phyloP scores from a whole-genome alignment of 75 land plant species.

The Chamaecyparis obtusa region DNA sequence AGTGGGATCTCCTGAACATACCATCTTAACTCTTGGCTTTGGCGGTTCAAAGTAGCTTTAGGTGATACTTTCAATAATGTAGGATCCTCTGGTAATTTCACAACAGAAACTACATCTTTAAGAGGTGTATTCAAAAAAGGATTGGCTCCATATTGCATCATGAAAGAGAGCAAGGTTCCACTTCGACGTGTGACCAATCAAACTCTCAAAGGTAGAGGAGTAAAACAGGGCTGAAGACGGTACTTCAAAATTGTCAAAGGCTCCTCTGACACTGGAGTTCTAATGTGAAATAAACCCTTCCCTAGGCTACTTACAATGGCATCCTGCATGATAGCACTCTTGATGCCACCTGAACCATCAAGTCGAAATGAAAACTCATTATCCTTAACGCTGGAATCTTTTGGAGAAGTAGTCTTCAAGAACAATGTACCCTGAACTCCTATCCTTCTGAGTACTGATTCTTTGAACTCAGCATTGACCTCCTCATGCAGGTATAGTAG shows the following conservation, averaged over 20 bases:
- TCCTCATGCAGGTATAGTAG: constrained; percentile 70
- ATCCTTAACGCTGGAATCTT: constrained; percentile 46
- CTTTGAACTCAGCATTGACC: constrained; percentile 80
- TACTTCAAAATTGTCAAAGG: constrained; percentile 79
- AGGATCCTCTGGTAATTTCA: constrained; percentile 71
- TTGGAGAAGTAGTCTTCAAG: constrained; percentile 60
- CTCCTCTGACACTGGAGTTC: constrained; percentile 53
- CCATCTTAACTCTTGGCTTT: constrained; percentile 72
- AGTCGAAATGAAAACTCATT: constrained; percentile 82
- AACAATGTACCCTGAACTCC: constrained; percentile 67
- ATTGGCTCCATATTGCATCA: constrained; percentile 90
- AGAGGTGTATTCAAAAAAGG: constrained; percentile 61
- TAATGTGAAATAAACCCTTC: constrained; percentile 82
- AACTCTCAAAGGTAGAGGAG: constrained; percentile 82
- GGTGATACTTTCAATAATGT: constrained; percentile 78
- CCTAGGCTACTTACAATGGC: constrained; percentile 72
- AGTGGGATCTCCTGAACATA: constrained; percentile 55
- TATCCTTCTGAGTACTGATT: constrained; percentile 55
- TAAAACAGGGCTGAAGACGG: constrained; percentile 68
- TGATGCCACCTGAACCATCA: constrained; percentile 64
- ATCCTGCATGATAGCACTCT: constrained; percentile 55
- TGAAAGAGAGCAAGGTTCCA: constrained; percentile 69
- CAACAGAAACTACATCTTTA: constrained; percentile 62
- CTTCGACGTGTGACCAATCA: constrained; percentile 52
- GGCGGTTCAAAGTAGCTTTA: constrained; percentile 64